Evolutionary conservation across 257 asterid species (phyloP), one percentile per base, ranked within the genome.

Genomic region (Coffea eugenioides): DNA sequence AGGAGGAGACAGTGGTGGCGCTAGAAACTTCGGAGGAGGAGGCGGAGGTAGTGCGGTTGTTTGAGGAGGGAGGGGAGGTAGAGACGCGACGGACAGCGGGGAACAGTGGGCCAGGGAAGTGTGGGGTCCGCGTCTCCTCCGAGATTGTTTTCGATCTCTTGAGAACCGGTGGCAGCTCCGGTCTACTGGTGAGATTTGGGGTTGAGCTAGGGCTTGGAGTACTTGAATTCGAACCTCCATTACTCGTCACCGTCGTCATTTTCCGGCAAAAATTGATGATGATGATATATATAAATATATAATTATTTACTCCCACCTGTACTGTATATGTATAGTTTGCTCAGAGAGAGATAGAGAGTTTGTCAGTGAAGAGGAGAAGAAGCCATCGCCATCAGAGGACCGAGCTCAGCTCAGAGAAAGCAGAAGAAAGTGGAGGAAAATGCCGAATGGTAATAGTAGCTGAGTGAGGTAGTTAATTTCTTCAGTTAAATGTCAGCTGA

Each of bases 31-130:
- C 14, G 39, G 85, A 41, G 67, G 79, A 16, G 9, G 78, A 31
- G 36, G 87, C 76, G 41, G 73, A 80, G 39, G 85, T 12, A 48
- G 85, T 12, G 52, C 82, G 5, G 80, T 79, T 69, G 77, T 80
- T 18, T 70, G 75, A 75, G 80, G 86, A 80, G 0, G 91, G 75
- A 31, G 90, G 78, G 16, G 85, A 59, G 4, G 90, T 82, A 77
- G 94, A 84, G 80, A 88, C 74, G 71, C 93, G 97, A 80, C 92
- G 97, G 78, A 82, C 88, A 77, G 91, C 83, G 69, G 94, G 92
- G 84, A 87, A 86, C 74, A 86, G 91, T 14, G 92, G 88, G 39
- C 87, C 89, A 8, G 90, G 87, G 73, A 82, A 78, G 87, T 85
- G 94, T 23, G 91, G 87, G 49, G 87, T 59, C 65, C 76, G 78